Conservation (phyloP, 140 eudicot species). For the Senecio squalidus region DNA sequence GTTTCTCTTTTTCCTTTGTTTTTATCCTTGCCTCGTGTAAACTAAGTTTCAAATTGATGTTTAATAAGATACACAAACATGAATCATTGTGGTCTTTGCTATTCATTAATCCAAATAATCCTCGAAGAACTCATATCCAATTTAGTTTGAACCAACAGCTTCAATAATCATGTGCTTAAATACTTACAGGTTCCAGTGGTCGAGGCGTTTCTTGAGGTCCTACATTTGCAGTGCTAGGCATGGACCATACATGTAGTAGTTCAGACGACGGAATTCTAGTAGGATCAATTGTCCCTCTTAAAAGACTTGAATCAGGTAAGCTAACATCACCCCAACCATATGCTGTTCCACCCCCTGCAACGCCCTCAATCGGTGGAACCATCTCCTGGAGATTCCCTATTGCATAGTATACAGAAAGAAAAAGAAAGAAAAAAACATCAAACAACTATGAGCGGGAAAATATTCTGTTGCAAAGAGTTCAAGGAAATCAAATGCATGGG, state of each 20-base stretch:
- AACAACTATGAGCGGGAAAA: not conserved
- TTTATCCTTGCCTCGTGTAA: not conserved
- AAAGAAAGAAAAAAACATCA: not conserved
- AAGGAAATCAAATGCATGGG: conserved; percentile 2
- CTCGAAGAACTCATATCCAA: not conserved
- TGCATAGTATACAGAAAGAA: conserved; percentile 9
- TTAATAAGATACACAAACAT: conserved; percentile 4
- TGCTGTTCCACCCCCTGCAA: conserved; percentile 97
- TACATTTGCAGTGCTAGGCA: conserved; percentile 93
- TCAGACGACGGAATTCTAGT: conserved; percentile 74
- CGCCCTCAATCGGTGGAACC: conserved; percentile 96
- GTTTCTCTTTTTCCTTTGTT: not conserved
- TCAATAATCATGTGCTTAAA: conserved; percentile 2
- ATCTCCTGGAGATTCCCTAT: conserved; percentile 61
- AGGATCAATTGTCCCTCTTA: conserved; percentile 74
- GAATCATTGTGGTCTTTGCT: conserved; percentile 10
- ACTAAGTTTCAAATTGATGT: conserved; percentile 7
- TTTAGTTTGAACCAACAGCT: not conserved
- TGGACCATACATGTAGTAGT: conserved; percentile 84
- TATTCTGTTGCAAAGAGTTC: not conserved
- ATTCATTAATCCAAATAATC: conserved; percentile 1
- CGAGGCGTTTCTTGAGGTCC: conserved; percentile 95
- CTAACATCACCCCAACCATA: conserved; percentile 87
- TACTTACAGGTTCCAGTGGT: conserved; percentile 70
- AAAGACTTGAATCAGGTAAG: conserved; percentile 39